Percentiles rank a stretch among this genome's conserved stretches.
Conservation (phyloP, 257 asterid genomes). For the Capsicum rhomboideum region DNA sequence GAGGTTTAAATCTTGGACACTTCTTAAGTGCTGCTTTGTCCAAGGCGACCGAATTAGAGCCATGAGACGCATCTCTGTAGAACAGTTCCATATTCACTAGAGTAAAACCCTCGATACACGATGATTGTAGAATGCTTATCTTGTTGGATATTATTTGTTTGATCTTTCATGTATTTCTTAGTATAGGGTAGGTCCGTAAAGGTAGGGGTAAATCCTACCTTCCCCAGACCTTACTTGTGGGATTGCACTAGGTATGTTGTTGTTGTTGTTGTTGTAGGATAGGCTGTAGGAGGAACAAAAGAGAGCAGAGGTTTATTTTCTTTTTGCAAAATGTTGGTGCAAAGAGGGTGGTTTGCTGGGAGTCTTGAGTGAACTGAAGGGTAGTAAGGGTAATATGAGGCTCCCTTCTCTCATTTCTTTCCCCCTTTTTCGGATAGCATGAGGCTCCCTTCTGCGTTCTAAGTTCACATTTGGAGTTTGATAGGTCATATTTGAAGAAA, state of each 20-base stretch:
- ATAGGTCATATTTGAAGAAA: neutral
- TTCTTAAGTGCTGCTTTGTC: neutral
- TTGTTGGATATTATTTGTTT: neutral
- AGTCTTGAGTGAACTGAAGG: neutral
- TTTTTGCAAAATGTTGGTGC: neutral
- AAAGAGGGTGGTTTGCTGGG: neutral
- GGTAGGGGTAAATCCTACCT: no score
- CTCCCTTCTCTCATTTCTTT: neutral
- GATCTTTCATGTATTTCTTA: neutral
- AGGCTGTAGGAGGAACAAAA: neutral
- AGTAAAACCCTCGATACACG: neutral
- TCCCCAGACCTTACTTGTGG: no score
- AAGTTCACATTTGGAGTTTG: neutral
- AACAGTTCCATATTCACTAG: neutral
- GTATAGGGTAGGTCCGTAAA: neutral
- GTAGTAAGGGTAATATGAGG: neutral
- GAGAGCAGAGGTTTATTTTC: neutral
- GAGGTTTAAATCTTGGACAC: neutral
- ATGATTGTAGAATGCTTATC: neutral
- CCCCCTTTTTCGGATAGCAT: neutral
- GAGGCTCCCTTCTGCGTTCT: neutral
- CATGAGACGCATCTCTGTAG: neutral
- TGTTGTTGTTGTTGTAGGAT: no score
- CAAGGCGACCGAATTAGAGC: neutral
- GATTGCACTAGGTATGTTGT: no score